Conservation (phyloP, 1,284 basidiomycete genomes). For the Heterobasidion irregulare region DNA sequence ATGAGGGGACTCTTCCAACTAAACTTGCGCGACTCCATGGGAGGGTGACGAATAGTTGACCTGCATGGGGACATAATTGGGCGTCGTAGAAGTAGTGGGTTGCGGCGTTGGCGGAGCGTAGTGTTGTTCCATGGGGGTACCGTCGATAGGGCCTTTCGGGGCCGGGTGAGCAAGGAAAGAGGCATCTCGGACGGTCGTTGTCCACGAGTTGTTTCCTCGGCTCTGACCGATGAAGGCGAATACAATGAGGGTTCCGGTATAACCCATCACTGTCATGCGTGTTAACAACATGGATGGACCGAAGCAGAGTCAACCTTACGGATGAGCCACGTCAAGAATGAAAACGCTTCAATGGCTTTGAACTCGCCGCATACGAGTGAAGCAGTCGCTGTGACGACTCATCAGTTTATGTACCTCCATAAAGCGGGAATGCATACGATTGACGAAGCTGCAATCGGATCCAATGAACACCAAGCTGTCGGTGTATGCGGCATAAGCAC, state of each 20-base stretch:
- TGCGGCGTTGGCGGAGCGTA: background rate
- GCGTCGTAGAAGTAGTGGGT: background rate
- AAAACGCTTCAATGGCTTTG: constrained; percentile 40
- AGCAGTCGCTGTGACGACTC: constrained; percentile 6
- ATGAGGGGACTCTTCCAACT: background rate
- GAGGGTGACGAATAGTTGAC: background rate
- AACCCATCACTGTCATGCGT: constrained; percentile 29
- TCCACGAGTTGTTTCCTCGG: constrained; percentile 36
- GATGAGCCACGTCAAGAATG: constrained; percentile 42
- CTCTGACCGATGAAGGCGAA: constrained; percentile 26
- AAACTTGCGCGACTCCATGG: background rate
- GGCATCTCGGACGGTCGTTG: constrained; percentile 23
- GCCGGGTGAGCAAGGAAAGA: background rate
- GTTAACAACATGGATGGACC: background rate
- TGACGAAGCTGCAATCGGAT: constrained; percentile 3
- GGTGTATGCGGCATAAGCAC: constrained; percentile 25
- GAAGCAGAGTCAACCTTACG: constrained; percentile 23
- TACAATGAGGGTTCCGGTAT: constrained; percentile 25
- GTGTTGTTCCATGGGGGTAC: background rate
- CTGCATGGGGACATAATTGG: background rate
- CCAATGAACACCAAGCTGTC: constrained; percentile 13
- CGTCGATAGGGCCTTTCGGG: background rate
- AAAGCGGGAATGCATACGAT: background rate
- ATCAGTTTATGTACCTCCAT: background rate
- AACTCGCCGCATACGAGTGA: constrained; percentile 32